Percentiles rank a stretch among this genome's conserved stretches.
Conservation (phyloP, 1,284 basidiomycete species). For the Phaffia rhodozyma region DNA sequence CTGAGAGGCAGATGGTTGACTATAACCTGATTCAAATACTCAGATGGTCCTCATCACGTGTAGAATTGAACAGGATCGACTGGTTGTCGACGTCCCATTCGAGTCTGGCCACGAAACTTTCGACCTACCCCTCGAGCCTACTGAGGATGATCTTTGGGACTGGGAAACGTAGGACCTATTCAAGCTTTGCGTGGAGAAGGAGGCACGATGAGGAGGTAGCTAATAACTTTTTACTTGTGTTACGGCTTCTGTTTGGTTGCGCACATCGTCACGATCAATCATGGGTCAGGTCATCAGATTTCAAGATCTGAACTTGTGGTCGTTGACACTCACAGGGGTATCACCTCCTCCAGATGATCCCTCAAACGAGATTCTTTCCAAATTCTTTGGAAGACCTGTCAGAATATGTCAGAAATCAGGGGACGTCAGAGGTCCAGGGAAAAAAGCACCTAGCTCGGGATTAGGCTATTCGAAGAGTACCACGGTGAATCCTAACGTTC, state of each 20-base stretch:
- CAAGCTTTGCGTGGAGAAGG: neutral
- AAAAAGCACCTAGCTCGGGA: neutral
- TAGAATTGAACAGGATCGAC: neutral
- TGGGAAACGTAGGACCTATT: neutral
- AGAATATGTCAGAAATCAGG: neutral
- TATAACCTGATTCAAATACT: neutral
- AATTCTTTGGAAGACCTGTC: conserved; percentile 3
- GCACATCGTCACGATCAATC: neutral
- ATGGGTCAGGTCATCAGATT: neutral
- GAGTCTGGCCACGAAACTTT: neutral
- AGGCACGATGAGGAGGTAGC: too few species aligned
- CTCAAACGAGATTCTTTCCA: neutral
- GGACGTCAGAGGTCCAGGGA: neutral
- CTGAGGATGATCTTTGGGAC: neutral
- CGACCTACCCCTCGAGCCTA: neutral
- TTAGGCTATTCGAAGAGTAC: neutral
- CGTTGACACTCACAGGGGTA: conserved; percentile 2
- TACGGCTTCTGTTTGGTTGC: neutral
- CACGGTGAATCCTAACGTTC: neutral
- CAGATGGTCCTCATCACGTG: conserved; percentile 1
- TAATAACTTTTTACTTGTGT: neutral
- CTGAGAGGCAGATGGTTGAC: too few species aligned
- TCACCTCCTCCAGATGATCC: conserved; percentile 4
- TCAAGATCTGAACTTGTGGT: conserved; percentile 6
- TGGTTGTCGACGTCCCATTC: neutral